phyloP scores from a whole-genome alignment of 495 filamentous ascomycete genomes.

The Xylona heveae region DNA sequence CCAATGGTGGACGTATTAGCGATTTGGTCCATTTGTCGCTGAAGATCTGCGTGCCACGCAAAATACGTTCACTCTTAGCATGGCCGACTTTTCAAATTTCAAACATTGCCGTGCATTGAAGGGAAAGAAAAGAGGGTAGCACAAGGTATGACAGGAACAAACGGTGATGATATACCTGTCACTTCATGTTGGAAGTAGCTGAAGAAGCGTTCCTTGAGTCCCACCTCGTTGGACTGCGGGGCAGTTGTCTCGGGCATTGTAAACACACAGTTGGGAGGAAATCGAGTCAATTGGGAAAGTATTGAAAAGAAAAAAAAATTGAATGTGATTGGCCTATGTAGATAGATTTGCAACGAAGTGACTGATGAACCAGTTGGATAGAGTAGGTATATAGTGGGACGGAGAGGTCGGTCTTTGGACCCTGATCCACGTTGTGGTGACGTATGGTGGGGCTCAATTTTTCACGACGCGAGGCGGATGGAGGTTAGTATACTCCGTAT shows the following conservation, averaged over 20 bases:
- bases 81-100: neutral
- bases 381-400: conserved; percentile 1
- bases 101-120: no score
- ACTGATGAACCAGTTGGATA: neutral
- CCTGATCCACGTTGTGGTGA: neutral
- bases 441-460: conserved; percentile 1
- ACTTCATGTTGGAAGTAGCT: conserved; percentile 56
- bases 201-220: conserved; percentile 54
- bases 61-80: conserved; percentile 1
- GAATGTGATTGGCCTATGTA: neutral
- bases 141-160: conserved; percentile 3
- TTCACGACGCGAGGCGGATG: no score
- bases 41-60: conserved; percentile 28
- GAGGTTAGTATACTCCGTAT: no score
- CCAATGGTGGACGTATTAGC: conserved; percentile 26
- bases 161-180: conserved; percentile 37
- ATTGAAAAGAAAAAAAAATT: neutral
- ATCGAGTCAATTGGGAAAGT: neutral
- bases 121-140: neutral
- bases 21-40: conserved; percentile 37
- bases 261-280: neutral
- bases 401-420: neutral
- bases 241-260: neutral
- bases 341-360: neutral
- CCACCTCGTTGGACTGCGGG: no score